Percentiles rank a stretch among this genome's conserved stretches.
These are phyloP conservation scores for Chaetoscypha palmicola DNA, from an alignment of 2,329 filamentous ascomycete genomes.

Conservation along the genomic window DNA sequence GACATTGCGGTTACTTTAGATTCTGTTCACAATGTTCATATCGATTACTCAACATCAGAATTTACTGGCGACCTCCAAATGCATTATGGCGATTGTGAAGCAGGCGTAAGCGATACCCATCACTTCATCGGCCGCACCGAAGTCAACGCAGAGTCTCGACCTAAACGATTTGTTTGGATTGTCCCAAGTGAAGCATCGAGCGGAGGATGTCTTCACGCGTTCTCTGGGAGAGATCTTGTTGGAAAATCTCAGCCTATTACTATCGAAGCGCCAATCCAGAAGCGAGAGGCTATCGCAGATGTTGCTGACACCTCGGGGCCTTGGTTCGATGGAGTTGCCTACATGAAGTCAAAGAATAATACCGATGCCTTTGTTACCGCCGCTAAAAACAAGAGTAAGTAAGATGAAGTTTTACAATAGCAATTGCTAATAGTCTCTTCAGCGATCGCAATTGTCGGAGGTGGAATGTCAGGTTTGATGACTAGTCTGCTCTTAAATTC, in stretches of 20 bases:
- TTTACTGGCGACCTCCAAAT: slow-evolving; percentile 12
- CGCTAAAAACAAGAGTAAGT: slow-evolving; percentile 46
- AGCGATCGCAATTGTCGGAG: slow-evolving; percentile 53
- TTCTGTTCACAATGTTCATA: slow-evolving; percentile 42
- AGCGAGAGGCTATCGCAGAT: slow-evolving; percentile 3
- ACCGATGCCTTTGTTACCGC: slow-evolving; percentile 43
- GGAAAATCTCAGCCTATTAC: slow-evolving; percentile 16
- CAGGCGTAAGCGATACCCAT: slow-evolving; percentile 38
- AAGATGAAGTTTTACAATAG: not conserved
- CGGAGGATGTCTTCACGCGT: slow-evolving; percentile 32
- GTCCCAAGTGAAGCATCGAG: slow-evolving; percentile 29
- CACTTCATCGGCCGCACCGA: slow-evolving; percentile 16
- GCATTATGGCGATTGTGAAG: slow-evolving; percentile 61
- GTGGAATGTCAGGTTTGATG: slow-evolving; percentile 59
- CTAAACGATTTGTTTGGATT: slow-evolving; percentile 35
- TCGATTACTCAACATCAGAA: slow-evolving; percentile 44
- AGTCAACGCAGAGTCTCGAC: slow-evolving; percentile 23
- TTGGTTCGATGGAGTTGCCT: slow-evolving; percentile 60
- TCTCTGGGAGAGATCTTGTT: slow-evolving; percentile 24
- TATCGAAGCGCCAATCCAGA: slow-evolving; percentile 5
- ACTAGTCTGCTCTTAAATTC: slow-evolving; percentile 41
- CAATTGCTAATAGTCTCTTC: not conserved
- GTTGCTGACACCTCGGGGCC: slow-evolving; percentile 37
- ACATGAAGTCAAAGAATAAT: slow-evolving; percentile 48
- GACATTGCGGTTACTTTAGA: slow-evolving; percentile 4